These are phyloP conservation scores for Cyberlindnera sargentensis DNA, from an alignment of 805 yeast species.

Conservation along the genomic window DNA sequence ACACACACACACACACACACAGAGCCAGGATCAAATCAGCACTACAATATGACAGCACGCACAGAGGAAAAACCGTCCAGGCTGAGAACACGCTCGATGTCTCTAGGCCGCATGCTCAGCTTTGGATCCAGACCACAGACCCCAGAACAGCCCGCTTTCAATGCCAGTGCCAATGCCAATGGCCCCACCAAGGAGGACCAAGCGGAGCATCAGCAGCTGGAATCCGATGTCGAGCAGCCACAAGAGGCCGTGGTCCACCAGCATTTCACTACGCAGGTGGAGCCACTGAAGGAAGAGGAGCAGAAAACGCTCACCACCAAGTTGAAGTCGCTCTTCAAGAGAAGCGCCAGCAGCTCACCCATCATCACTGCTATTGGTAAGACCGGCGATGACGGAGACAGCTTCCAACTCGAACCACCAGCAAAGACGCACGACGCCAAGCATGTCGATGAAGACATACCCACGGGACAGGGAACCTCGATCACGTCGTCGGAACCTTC, in stretches of 20 bases:
- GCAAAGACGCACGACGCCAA: slow-evolving; percentile 9
- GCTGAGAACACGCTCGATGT: slow-evolving; percentile 34
- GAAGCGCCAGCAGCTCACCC: slow-evolving; percentile 15
- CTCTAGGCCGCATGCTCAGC: slow-evolving; percentile 33
- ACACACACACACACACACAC: neutral
- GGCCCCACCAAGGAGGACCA: neutral
- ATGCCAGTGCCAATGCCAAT: neutral
- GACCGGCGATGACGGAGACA: slow-evolving; percentile 2
- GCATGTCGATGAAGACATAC: slow-evolving; percentile 6
- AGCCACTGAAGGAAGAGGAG: slow-evolving; percentile 5
- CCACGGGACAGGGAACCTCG: slow-evolving; percentile 6
- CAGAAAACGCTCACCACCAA: slow-evolving; percentile 15
- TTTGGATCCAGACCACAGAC: slow-evolving; percentile 24
- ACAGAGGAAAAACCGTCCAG: slow-evolving; percentile 12
- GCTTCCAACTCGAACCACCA: slow-evolving; percentile 11
- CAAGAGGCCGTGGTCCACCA: slow-evolving; percentile 10
- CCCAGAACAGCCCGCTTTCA: slow-evolving; percentile 1
- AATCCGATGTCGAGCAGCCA: slow-evolving; percentile 2
- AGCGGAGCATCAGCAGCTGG: no score
- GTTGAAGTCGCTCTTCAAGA: slow-evolving; percentile 19
- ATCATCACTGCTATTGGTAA: slow-evolving; percentile 8
- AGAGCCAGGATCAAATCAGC: neutral
- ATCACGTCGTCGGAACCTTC: neutral
- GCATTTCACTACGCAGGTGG: slow-evolving; percentile 7
- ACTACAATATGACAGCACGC: neutral